Conservation (phyloP, 352 stramenopile genomes). For the Globisporangium sylvaticum region DNA sequence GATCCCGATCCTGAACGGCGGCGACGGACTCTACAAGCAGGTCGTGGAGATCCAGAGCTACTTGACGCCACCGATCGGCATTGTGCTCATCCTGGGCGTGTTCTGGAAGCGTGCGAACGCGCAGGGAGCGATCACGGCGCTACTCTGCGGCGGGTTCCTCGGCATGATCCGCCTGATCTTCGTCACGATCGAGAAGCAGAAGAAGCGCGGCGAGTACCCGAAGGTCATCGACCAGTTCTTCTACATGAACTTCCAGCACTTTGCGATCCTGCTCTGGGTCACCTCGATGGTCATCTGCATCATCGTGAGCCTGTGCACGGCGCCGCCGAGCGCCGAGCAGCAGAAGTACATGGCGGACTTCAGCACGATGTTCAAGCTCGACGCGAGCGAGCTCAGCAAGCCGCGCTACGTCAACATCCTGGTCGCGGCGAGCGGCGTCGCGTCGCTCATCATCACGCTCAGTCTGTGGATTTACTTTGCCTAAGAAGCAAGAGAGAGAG, state of each 20-base stretch:
- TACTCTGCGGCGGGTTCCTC: conserved; percentile 45
- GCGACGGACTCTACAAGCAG: conserved; percentile 56
- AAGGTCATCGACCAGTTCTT: conserved; percentile 47
- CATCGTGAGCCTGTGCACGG: conserved; percentile 43
- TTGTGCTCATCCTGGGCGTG: conserved; percentile 54
- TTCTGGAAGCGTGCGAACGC: conserved; percentile 48
- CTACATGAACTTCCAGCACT: conserved; percentile 75
- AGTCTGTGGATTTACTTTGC: conserved; percentile 54
- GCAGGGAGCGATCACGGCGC: conserved; percentile 40
- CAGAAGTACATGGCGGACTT: conserved; percentile 53
- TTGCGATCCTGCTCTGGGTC: conserved; percentile 53
- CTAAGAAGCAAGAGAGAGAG: conserved; percentile 3
- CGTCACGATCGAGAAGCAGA: conserved; percentile 46
- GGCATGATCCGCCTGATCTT: conserved; percentile 36
- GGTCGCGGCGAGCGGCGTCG: conserved; percentile 35
- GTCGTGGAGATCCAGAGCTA: conserved; percentile 66
- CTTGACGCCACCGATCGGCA: conserved; percentile 54
- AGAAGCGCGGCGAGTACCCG: conserved; percentile 36
- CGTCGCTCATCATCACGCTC: conserved; percentile 42
- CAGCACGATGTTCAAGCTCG: conserved; percentile 47
- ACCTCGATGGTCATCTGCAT: conserved; percentile 45
- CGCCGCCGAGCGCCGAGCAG: conserved; percentile 31
- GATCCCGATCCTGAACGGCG: conserved; percentile 60
- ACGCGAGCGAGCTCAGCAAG: conserved; percentile 43
- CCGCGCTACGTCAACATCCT: conserved; percentile 45